These are phyloP conservation scores for Aspergillus mulundensis DNA, from an alignment of 495 filamentous ascomycete species.

Conservation along the genomic window DNA sequence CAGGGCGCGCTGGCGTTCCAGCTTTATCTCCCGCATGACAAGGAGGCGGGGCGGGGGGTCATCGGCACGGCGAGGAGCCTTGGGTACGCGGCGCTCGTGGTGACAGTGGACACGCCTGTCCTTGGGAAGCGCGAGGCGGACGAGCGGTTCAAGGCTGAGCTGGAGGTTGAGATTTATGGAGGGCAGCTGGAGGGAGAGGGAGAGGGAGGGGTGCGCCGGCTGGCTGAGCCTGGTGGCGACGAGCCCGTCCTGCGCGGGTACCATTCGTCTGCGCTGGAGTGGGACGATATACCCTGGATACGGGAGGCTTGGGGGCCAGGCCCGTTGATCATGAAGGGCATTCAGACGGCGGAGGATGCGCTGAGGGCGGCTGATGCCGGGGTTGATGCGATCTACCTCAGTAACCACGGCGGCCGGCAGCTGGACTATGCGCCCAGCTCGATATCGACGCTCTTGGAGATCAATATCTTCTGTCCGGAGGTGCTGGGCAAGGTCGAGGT, in stretches of 20 bases:
- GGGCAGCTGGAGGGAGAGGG: too few species aligned
- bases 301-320: constrained; percentile 51
- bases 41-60: too few species aligned
- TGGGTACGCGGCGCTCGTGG: constrained; percentile 53
- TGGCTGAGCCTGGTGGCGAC: too few species aligned
- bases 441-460: constrained; percentile 57
- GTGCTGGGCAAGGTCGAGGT: constrained; percentile 61
- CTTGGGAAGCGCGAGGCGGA: constrained; percentile 85
- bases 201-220: too few species aligned
- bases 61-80: constrained; percentile 43
- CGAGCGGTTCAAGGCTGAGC: constrained; percentile 51
- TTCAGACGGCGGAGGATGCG: constrained; percentile 59
- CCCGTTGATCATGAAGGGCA: constrained; percentile 61
- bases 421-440: constrained; percentile 39
- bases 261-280: constrained; percentile 52
- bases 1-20: too few species aligned
- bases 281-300: constrained; percentile 71
- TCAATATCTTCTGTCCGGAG: constrained; percentile 56
- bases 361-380: constrained; percentile 49
- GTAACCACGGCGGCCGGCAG: constrained; percentile 65
- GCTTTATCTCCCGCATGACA: too few species aligned
- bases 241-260: too few species aligned
- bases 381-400: constrained; percentile 60
- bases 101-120: constrained; percentile 83
- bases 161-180: constrained; percentile 40